These are phyloP conservation scores for Poronia punctata DNA, from an alignment of 495 filamentous ascomycete genomes.

Conservation along the genomic window DNA sequence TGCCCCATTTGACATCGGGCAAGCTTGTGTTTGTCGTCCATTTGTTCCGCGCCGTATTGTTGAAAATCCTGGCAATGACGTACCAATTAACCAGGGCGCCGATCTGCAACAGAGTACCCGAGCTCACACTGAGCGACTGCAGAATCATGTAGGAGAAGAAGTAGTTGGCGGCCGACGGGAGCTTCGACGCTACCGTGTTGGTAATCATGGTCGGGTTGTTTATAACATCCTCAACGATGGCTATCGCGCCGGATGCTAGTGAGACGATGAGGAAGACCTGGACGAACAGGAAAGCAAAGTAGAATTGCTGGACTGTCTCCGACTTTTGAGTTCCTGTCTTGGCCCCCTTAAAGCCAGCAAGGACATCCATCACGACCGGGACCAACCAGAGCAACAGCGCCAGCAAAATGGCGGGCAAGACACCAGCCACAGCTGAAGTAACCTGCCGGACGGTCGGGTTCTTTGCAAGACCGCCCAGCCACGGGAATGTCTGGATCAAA, in stretches of 20 bases:
- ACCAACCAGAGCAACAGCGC: slow-evolving; percentile 74
- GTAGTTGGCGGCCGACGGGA: slow-evolving; percentile 88
- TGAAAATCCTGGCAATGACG: slow-evolving; percentile 66
- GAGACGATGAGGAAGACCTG: slow-evolving; percentile 93
- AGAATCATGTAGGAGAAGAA: slow-evolving; percentile 99
- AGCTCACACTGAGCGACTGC: slow-evolving; percentile 83
- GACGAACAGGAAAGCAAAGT: slow-evolving; percentile 91
- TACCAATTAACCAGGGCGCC: slow-evolving; percentile 72
- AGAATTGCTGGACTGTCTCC: slow-evolving; percentile 81
- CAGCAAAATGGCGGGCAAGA: slow-evolving; percentile 72
- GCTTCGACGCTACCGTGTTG: slow-evolving; percentile 66
- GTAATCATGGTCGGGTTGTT: slow-evolving; percentile 52
- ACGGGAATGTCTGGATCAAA: slow-evolving; percentile 55
- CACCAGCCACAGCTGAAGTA: slow-evolving; percentile 73
- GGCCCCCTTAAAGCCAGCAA: slow-evolving; percentile 68
- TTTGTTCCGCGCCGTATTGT: slow-evolving; percentile 83
- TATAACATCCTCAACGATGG: slow-evolving; percentile 57
- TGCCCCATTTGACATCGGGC: slow-evolving; percentile 79
- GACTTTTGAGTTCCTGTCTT: slow-evolving; percentile 78
- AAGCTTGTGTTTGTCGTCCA: slow-evolving; percentile 78
- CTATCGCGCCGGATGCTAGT: slow-evolving; percentile 71
- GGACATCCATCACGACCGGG: slow-evolving; percentile 62
- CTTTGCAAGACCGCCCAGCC: slow-evolving; percentile 62
- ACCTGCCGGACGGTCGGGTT: slow-evolving; percentile 50
- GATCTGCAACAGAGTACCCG: slow-evolving; percentile 84